Base-by-base conservation (phyloP, 78 protist genomes). In the Polysphondylium violaceum region DNA sequence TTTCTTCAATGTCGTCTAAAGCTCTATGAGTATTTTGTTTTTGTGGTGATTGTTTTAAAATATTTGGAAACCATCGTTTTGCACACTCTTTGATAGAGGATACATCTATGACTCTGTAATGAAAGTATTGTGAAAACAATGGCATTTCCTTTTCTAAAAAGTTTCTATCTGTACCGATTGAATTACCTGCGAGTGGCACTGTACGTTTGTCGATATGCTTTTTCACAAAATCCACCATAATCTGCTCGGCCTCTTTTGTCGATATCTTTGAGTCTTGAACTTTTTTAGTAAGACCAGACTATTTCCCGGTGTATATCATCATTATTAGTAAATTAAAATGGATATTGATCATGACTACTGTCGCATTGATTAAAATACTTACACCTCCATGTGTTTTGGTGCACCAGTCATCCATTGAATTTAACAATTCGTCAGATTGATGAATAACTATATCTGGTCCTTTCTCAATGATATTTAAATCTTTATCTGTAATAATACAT, bases 391-490 rank as follows among this genome's bases (percentile, higher is more conserved):
- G 94, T 65, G 77, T 88, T 35, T 74, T 60, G 23, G 44, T 90
- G 51, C 88, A 76, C 94, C 94, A 90, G 6, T 77, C 72, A 74
- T 69, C 56, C 94, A 90, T 90, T 14, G 55, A n/a, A 9, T 78
- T 41, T 36, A 90, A 43, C 14, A 27, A 43, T 2, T 50, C 61
- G 23, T 90, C 73, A n/a, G 25, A 17, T 29, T 35, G 21, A 29
- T 69, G 56, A 35, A 90, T 21, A 33, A 77, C 35, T 5, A 90
- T n/a, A n/a, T 74, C 36, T 29, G 93, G 93, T 12, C 93, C 85
- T 31, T 19, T 41, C 16, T 74, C 89, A 72, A 90, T 78, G 6
- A 90, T 43, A 43, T 76, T 77, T 50, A 90, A 68, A 2, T 90
- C 53, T 0, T 23, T 64, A n/a, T 90, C 94, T 21, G 94, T 90